Conservation (phyloP, 2,329 filamentous ascomycete genomes). For the Colletotrichum tabaci region DNA sequence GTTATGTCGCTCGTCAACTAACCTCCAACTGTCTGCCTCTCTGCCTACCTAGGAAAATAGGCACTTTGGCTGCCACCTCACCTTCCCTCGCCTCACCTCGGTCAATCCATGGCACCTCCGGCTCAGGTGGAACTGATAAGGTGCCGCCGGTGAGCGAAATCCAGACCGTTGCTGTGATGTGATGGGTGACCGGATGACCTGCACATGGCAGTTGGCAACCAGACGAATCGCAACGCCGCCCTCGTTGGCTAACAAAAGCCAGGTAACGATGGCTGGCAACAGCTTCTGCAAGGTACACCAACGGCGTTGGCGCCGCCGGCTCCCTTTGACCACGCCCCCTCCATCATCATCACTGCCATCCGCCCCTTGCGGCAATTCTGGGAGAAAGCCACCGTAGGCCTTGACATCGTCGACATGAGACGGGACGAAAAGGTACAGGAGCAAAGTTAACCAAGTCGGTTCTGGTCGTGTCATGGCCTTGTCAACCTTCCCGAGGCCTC, state of each 20-base stretch:
- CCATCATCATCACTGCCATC: slow-evolving; percentile 25
- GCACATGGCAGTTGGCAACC: slow-evolving; percentile 33
- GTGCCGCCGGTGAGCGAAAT: slow-evolving; percentile 26
- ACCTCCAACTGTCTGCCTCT: background rate
- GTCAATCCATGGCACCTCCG: slow-evolving; percentile 29
- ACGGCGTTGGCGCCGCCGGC: slow-evolving; percentile 8
- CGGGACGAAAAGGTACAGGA: slow-evolving; percentile 24
- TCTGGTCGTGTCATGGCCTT: slow-evolving; percentile 16
- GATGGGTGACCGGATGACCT: slow-evolving; percentile 32
- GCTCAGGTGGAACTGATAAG: background rate
- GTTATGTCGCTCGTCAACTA: background rate
- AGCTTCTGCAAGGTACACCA: slow-evolving; percentile 29
- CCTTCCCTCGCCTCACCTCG: slow-evolving; percentile 13
- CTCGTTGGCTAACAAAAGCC: slow-evolving; percentile 9
- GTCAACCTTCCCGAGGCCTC: background rate
- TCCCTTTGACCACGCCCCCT: slow-evolving; percentile 31
- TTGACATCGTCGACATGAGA: slow-evolving; percentile 28
- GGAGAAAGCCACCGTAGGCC: slow-evolving; percentile 29
- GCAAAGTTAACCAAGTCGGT: slow-evolving; percentile 23
- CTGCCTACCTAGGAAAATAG: no score
- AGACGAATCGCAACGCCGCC: slow-evolving; percentile 36
- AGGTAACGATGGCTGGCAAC: slow-evolving; percentile 16
- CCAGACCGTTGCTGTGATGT: slow-evolving; percentile 14
- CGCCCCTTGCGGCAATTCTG: slow-evolving; percentile 38
- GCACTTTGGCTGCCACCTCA: background rate